Evolutionary conservation across 768 basidiomycete species (phyloP).

Genomic region (Mycena kentingensis): DNA sequence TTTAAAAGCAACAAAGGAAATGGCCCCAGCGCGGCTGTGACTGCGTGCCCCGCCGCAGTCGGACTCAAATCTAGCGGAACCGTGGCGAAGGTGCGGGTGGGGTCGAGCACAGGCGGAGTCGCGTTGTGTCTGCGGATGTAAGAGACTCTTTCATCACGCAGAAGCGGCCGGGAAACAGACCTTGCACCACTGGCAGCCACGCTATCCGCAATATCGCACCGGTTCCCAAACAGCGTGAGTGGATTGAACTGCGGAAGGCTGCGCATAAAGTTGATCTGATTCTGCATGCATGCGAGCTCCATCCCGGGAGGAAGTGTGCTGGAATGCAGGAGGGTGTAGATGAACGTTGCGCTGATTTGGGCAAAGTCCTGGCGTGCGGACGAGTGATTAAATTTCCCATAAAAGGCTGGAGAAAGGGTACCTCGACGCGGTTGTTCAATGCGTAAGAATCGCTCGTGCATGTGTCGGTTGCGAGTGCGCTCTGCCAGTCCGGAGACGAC

Average conservation of each 20-base stretch:
- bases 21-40: no score
- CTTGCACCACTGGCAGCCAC: not conserved
- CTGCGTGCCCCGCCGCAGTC: no score
- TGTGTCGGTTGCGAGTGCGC: not conserved
- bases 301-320: slow-evolving; percentile 1
- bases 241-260: slow-evolving; percentile 1
- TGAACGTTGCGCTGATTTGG: slow-evolving; percentile 6
- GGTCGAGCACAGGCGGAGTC: not conserved
- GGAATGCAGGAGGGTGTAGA: slow-evolving; percentile 8
- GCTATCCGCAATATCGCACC: slow-evolving; percentile 4
- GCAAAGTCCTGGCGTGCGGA: slow-evolving; percentile 4
- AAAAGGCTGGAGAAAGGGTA: not conserved
- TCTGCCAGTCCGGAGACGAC: not conserved
- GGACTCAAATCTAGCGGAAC: not conserved
- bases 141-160: not conserved
- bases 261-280: slow-evolving; percentile 11
- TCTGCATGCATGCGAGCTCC: slow-evolving; percentile 3
- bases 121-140: not conserved
- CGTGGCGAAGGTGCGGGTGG: slow-evolving; percentile 1
- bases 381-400: not conserved
- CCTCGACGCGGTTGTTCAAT: slow-evolving; percentile 5
- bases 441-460: slow-evolving; percentile 7
- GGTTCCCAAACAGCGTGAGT: slow-evolving; percentile 11
- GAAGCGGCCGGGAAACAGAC: not conserved
- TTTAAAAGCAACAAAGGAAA: no score